A percentile compares a stretch with the other conserved stretches of the same genome.
Evolutionary conservation across 345 rosid species (phyloP).

Genomic region (Iberis pinnata): DNA sequence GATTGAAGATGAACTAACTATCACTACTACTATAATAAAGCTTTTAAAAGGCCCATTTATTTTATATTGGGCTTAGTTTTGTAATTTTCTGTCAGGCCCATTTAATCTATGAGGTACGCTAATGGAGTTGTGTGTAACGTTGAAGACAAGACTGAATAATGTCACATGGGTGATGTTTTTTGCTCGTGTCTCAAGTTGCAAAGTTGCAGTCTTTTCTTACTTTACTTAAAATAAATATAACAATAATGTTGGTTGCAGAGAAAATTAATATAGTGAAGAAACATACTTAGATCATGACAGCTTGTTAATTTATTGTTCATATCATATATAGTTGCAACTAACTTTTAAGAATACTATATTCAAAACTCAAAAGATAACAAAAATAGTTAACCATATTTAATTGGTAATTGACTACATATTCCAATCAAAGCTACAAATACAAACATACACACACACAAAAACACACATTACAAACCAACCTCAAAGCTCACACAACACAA

Average conservation of each 20-base stretch:
- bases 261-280: not conserved
- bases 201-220: too few species aligned
- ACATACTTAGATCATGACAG: not conserved
- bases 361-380: not conserved
- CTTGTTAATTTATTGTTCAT: not conserved
- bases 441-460: not conserved
- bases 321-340: too few species aligned
- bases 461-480: conserved; percentile 8
- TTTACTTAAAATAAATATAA: not conserved
- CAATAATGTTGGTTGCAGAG: not conserved
- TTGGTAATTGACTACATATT: not conserved
- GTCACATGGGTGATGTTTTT: conserved; percentile 28
- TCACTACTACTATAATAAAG: conserved; percentile 4
- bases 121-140: conserved; percentile 24
- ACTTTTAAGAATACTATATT: not conserved
- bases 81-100: too few species aligned
- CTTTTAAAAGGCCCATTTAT: not conserved
- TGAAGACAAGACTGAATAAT: conserved; percentile 31
- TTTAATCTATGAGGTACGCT: too few species aligned
- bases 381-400: not conserved
- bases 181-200: conserved; percentile 24
- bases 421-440: not conserved
- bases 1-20: not conserved
- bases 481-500: conserved; percentile 16
- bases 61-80: too few species aligned